Evolutionary conservation across 805 yeast species (phyloP), one percentile per base, ranked within the genome.

Genomic region (Lipomyces chichibuensis): DNA sequence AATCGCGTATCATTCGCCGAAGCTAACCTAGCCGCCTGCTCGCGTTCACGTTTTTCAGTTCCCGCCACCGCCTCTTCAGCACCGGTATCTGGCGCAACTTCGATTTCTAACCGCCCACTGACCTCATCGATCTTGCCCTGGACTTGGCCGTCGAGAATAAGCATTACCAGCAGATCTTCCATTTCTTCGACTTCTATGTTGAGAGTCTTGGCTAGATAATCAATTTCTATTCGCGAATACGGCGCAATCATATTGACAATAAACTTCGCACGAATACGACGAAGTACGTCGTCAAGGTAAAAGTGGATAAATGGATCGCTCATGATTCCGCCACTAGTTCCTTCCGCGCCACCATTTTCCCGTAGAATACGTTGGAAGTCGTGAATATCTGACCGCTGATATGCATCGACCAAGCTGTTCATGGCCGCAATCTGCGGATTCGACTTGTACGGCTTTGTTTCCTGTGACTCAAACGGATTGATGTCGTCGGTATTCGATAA

Each of bases 401-500:
- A 80, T 6, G 81, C 80, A 17, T 76, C 77, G 17, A 78, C 80
- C 52, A 80, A 65, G 13, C 69, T 57, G 51, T 74, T 75, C 74
- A 78, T 67, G 1, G 72, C 75, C 2, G 63, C 64, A 23, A 80
- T 69, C 37, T 76, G 75, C 0, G 79, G 76, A 51, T 76, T 72
- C 33, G 76, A 73, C 61, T 72, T 72, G 74, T 84, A 86, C 6
- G 87, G 84, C 72, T 83, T 83, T 0, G 90, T 87, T 75, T 89
- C 94, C 73, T 87, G 90, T 0, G 91, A 85, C 69, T 87, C 89
- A 72, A 89, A 88, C 1, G 91, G 91, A 72, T 88, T 87, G 63
- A 89, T 84, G 57, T 83, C 86, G 56, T 83, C 86, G 63, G 87
- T 88, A 61, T 78, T 77, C 13, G 83, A 74, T 56, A 91, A 78